Evolutionary conservation across 352 stramenopile genomes (phyloP), one percentile per base, ranked within the genome.

Genomic region (Phytopythium chamaehyphon): DNA sequence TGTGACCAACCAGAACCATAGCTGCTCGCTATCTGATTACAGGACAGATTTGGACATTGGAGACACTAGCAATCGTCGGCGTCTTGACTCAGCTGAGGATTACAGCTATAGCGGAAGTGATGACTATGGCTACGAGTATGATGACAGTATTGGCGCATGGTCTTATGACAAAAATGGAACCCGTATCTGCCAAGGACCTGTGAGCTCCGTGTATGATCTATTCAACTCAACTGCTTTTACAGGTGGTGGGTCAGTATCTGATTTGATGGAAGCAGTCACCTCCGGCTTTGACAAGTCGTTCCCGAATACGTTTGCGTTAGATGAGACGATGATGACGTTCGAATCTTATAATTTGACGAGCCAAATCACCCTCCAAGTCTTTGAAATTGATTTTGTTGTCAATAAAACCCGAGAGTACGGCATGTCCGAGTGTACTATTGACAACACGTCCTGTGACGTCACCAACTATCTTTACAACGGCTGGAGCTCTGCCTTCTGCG

Each of bases 151-250:
- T 3, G 56, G 55, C 12, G 31, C 56, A 15, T 77, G 67, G 71
- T 71, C 51, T 6, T 55, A 63, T 14, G 46, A 56, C 0, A 54
- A 59, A 2, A 55, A 72, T 42, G 69, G 69, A 7, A 64, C 54
- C 18, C 64, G 69, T n/a, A 56, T 75, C 18, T 83, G 71, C 7
- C 50, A 77, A 24, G 71, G 71, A 1, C 57, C 66, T 10, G 56
- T 62, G 12, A 69, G 53, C 1, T 71, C 63, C 2, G 45, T 83
- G 12, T 65, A 73, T 26, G 59, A 61, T 12, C 44, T 83, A n/a
- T 40, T 57, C 19, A 51, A 62, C 11, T 71, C 58, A 2, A 47
- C 56, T 22, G 19, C 36, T 15, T 33, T 33, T 33, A 26, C 39
- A 10, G 33, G 48, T 11, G 59, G 61, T 18, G 37, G 56, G n/a